phyloP scores from a whole-genome alignment of 202 grass and related monocot species.

The Panicum virgatum region DNA sequence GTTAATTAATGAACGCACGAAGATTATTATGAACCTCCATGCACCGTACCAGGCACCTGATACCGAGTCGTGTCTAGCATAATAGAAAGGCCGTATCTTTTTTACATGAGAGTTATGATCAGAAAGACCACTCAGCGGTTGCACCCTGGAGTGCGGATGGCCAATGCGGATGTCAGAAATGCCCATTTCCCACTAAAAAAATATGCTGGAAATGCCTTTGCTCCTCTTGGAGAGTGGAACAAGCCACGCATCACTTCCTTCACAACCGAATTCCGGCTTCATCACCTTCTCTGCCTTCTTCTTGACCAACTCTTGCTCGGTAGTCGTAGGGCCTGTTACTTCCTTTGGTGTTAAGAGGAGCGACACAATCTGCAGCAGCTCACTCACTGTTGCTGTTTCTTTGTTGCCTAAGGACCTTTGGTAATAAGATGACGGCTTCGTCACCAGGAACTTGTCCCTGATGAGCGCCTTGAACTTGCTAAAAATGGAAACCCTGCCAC shows the following conservation, averaged over 20 bases:
- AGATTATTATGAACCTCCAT: slow-evolving; percentile 23
- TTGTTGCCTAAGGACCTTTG: slow-evolving; percentile 40
- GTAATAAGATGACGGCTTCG: slow-evolving; percentile 37
- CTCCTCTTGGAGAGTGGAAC: slow-evolving; percentile 43
- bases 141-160: slow-evolving; percentile 45
- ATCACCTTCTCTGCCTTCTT: slow-evolving; percentile 47
- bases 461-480: slow-evolving; percentile 66
- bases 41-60: slow-evolving; percentile 23
- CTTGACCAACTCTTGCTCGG: slow-evolving; percentile 29
- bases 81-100: slow-evolving; percentile 10
- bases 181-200: slow-evolving; percentile 85
- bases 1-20: slow-evolving; percentile 28
- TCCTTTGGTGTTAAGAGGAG: slow-evolving; percentile 55
- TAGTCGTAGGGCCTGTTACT: slow-evolving; percentile 11
- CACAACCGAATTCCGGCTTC: slow-evolving; percentile 36
- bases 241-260: slow-evolving; percentile 38
- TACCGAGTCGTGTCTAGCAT: slow-evolving; percentile 32
- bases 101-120: slow-evolving; percentile 25
- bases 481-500: slow-evolving; percentile 52
- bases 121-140: slow-evolving; percentile 54
- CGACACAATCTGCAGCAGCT: slow-evolving; percentile 52
- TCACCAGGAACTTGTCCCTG: slow-evolving; percentile 50
- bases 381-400: slow-evolving; percentile 41
- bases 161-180: slow-evolving; percentile 57
- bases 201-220: slow-evolving; percentile 62